Conservation (phyloP, 2,329 filamentous ascomycete species). For the Pyrenochaeta sp. region DNA sequence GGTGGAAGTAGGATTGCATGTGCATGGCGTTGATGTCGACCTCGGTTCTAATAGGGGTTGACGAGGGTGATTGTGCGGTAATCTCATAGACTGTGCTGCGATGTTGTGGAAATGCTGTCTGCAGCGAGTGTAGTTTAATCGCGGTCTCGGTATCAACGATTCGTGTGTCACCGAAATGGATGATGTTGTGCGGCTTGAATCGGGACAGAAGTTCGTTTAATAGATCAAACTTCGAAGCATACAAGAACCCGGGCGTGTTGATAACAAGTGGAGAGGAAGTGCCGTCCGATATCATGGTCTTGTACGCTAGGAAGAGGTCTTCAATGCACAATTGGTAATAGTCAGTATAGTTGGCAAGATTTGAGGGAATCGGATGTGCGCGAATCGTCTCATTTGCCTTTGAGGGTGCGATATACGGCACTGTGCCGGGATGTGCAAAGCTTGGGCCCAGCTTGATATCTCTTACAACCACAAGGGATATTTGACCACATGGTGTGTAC, state of each 20-base stretch:
- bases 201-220: constrained; percentile 65
- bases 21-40: constrained; percentile 77
- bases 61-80: constrained; percentile 60
- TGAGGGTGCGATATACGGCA: constrained; percentile 22
- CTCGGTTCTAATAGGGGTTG: constrained; percentile 62
- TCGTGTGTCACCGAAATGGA: constrained; percentile 66
- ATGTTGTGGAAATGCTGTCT: constrained; percentile 48
- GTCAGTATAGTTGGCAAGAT: constrained; percentile 71
- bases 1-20: constrained; percentile 81
- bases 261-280: constrained; percentile 68
- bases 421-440: constrained; percentile 66
- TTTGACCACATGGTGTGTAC: constrained; percentile 72
- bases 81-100: constrained; percentile 60
- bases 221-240: constrained; percentile 73
- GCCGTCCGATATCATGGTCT: constrained; percentile 52
- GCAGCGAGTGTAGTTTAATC: constrained; percentile 64
- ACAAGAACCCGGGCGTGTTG: constrained; percentile 79
- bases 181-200: constrained; percentile 66
- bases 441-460: constrained; percentile 71
- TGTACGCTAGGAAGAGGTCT: constrained; percentile 70
- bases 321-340: constrained; percentile 71
- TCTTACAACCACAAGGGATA: constrained; percentile 71
- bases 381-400: constrained; percentile 59
- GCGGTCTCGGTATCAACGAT: constrained; percentile 63
- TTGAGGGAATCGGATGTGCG: constrained; percentile 72